Evolutionary conservation across 176 grass and related monocot genomes (phyloP).

Genomic region (Poa annua): DNA sequence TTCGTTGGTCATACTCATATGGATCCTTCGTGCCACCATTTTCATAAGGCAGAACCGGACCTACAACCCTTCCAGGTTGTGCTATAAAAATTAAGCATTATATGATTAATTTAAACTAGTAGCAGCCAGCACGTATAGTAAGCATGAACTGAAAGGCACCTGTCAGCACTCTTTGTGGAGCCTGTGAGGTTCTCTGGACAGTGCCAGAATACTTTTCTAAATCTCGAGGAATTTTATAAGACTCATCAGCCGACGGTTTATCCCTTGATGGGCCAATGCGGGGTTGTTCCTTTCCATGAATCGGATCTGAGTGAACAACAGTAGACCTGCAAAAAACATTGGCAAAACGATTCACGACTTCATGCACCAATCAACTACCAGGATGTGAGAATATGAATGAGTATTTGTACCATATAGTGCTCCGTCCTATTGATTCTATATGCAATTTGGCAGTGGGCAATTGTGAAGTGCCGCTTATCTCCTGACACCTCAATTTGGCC

Average conservation of each 20-base stretch:
- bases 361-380: slow-evolving; percentile 8
- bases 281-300: slow-evolving; percentile 73
- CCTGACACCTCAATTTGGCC: background rate
- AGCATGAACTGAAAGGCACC: slow-evolving; percentile 42
- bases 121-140: slow-evolving; percentile 19
- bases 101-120: slow-evolving; percentile 29
- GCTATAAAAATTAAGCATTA: slow-evolving; percentile 55
- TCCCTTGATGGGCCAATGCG: slow-evolving; percentile 52
- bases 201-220: slow-evolving; percentile 41
- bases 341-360: background rate
- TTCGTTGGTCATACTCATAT: slow-evolving; percentile 58
- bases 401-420: background rate
- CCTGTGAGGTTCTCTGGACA: slow-evolving; percentile 50
- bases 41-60: slow-evolving; percentile 68
- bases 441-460: background rate
- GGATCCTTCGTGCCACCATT: slow-evolving; percentile 65
- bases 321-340: slow-evolving; percentile 71
- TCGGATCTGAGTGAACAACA: slow-evolving; percentile 73
- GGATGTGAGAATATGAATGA: slow-evolving; percentile 2
- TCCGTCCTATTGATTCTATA: background rate
- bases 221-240: slow-evolving; percentile 52
- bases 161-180: slow-evolving; percentile 73
- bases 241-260: slow-evolving; percentile 55
- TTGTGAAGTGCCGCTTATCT: background rate
- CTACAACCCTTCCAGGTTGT: slow-evolving; percentile 83